A percentile compares a stretch with the other conserved stretches of the same genome.
phyloP scores from a whole-genome alignment of 352 stramenopile genomes.

The Pythium catenulatum region DNA sequence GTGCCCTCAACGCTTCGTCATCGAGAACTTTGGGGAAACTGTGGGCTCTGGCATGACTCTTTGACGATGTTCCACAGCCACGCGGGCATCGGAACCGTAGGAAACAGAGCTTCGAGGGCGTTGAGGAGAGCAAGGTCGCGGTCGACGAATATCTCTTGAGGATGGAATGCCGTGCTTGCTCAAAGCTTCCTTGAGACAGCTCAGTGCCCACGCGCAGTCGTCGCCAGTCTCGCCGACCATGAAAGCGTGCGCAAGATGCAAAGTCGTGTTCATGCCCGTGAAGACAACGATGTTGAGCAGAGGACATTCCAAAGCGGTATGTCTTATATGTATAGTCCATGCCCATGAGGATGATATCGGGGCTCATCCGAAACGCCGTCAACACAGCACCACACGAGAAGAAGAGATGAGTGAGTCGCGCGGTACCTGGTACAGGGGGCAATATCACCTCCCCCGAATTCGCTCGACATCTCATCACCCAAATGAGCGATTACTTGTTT shows the following conservation, averaged over 20 bases:
- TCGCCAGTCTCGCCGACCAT: slow-evolving; percentile 1
- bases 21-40: not conserved
- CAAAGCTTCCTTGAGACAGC: not conserved
- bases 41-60: slow-evolving; percentile 8
- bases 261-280: slow-evolving; percentile 45
- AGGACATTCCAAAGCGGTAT: slow-evolving; percentile 33
- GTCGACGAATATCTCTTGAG: slow-evolving; percentile 29
- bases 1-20: not conserved
- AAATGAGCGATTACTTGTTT: no score
- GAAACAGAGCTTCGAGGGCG: slow-evolving; percentile 26
- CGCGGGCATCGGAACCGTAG: slow-evolving; percentile 4
- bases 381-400: no score
- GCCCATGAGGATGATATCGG: no score
- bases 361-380: no score
- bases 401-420: no score
- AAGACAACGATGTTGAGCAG: slow-evolving; percentile 43
- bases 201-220: slow-evolving; percentile 38
- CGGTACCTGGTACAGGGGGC: no score
- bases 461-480: no score
- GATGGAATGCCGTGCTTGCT: not conserved
- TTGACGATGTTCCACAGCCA: slow-evolving; percentile 55
- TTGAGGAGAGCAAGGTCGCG: slow-evolving; percentile 43
- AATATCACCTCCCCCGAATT: no score
- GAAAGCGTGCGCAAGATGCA: slow-evolving; percentile 45
- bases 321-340: no score